Conservation (phyloP, 2,329 filamentous ascomycete genomes). For the Cladosporium austrohemisphaericum region DNA sequence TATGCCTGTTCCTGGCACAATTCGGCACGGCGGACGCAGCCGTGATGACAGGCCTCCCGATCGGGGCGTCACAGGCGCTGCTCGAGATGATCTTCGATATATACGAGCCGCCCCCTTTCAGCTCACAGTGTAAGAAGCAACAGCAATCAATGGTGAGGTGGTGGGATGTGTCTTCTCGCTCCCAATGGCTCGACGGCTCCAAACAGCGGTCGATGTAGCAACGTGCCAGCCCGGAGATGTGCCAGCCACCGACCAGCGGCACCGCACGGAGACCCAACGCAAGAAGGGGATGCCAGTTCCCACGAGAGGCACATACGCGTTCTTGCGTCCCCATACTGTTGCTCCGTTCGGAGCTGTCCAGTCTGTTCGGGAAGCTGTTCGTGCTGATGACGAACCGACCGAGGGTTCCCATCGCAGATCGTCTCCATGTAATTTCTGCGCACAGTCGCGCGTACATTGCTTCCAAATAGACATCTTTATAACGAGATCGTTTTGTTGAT, state of each 20-base stretch:
- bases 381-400: background rate
- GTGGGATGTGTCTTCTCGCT: background rate
- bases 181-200: background rate
- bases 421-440: no score
- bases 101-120: constrained; percentile 10
- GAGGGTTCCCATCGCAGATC: constrained; percentile 5
- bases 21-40: constrained; percentile 4
- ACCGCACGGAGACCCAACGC: background rate
- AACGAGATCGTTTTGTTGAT: no score
- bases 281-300: background rate
- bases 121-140: background rate
- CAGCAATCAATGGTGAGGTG: background rate
- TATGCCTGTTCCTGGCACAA: constrained; percentile 14
- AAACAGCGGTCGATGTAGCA: constrained; percentile 5
- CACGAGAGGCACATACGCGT: constrained; percentile 6
- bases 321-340: background rate
- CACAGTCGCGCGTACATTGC: no score
- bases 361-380: background rate
- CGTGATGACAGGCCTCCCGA: background rate
- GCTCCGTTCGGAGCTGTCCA: constrained; percentile 1
- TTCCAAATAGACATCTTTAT: no score
- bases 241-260: constrained; percentile 7
- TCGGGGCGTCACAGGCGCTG: background rate
- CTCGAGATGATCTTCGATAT: background rate
- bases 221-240: background rate